A percentile compares a stretch with the other conserved stretches of the same genome.
Conservation (phyloP, 192 early-diverging fungal species). For the Entomortierella beljakovae region DNA sequence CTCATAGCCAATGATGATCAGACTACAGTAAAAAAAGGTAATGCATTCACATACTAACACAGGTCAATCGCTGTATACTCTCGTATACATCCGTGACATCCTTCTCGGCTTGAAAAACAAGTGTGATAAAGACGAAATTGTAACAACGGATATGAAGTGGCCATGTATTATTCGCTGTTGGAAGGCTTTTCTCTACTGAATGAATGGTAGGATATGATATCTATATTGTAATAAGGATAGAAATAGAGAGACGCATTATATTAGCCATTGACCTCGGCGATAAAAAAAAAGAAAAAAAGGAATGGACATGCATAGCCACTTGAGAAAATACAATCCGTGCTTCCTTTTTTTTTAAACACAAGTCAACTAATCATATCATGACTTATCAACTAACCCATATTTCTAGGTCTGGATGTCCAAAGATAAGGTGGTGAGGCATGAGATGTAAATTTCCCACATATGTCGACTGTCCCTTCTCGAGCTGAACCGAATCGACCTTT, state of each 20-base stretch:
- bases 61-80: constrained; percentile 83
- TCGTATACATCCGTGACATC: constrained; percentile 82
- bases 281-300: not conserved
- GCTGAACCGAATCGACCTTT: constrained; percentile 54
- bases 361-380: not conserved
- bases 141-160: constrained; percentile 78
- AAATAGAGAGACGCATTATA: not conserved
- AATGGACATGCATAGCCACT: not conserved
- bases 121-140: constrained; percentile 82
- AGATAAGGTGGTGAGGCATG: constrained; percentile 83
- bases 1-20: too few species aligned
- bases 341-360: not conserved
- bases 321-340: not conserved
- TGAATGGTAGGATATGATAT: constrained; percentile 90
- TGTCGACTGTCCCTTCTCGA: constrained; percentile 54
- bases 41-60: constrained; percentile 68
- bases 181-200: constrained; percentile 78
- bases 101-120: constrained; percentile 74
- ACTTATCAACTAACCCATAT: constrained; percentile 65
- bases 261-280: too few species aligned
- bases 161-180: constrained; percentile 54
- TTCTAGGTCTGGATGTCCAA: constrained; percentile 65
- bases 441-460: constrained; percentile 73
- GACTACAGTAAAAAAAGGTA: not conserved
- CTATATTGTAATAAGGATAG: constrained; percentile 37